Conservation (phyloP, 1,284 basidiomycete species). For the Rhodotorula sp. region DNA sequence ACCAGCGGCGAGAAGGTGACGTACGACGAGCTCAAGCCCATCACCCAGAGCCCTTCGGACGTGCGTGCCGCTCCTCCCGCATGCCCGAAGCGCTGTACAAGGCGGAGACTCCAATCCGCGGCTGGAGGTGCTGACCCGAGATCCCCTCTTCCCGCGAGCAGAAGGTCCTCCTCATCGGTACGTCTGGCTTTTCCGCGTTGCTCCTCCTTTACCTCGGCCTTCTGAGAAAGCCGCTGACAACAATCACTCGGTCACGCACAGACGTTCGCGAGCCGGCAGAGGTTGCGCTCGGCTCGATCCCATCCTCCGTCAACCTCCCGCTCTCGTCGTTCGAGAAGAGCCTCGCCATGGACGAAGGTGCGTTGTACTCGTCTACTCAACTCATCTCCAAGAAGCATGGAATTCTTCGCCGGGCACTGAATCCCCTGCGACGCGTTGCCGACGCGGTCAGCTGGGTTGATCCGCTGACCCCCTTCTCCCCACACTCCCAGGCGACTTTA, state of each 20-base stretch:
- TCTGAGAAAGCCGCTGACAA: constrained; percentile 30
- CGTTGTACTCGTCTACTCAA: no score
- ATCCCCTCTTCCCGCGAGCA: constrained; percentile 48
- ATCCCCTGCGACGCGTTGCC: no score
- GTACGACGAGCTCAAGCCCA: constrained; percentile 82
- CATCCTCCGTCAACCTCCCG: constrained; percentile 90
- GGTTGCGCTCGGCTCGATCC: constrained; percentile 90
- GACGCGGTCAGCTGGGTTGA: no score
- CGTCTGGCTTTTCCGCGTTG: no score
- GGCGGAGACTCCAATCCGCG: not conserved
- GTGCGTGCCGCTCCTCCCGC: constrained; percentile 59
- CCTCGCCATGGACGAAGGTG: constrained; percentile 63
- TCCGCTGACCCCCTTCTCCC: not conserved
- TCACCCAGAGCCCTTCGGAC: constrained; percentile 73
- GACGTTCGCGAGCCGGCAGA: constrained; percentile 93
- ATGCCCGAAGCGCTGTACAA: not conserved
- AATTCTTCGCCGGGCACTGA: no score
- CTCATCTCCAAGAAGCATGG: no score
- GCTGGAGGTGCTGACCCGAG: no score
- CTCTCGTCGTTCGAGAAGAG: constrained; percentile 75
- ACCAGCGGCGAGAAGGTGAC: constrained; percentile 54
- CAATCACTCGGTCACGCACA: constrained; percentile 29
- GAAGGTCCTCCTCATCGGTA: constrained; percentile 75
- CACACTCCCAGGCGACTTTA: constrained; percentile 48
- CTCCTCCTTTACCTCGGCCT: no score